These are phyloP conservation scores for Elsinoe fawcettii DNA, from an alignment of 2,329 filamentous ascomycete genomes.

Conservation along the genomic window DNA sequence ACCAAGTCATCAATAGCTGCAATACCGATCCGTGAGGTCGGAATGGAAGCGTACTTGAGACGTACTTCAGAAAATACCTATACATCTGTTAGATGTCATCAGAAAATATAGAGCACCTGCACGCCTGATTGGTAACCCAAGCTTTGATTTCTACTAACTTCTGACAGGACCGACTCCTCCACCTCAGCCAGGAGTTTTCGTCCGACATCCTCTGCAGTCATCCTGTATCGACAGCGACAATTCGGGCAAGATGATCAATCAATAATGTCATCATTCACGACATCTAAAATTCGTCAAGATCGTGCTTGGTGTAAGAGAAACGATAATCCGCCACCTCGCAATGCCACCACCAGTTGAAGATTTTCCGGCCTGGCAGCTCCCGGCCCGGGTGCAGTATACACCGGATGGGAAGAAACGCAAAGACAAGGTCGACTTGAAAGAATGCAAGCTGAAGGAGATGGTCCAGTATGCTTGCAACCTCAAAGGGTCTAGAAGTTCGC, in stretches of 20 bases:
- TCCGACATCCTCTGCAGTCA: slow-evolving; percentile 43
- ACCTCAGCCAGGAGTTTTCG: slow-evolving; percentile 46
- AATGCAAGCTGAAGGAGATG: slow-evolving; percentile 52
- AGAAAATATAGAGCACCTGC: not conserved
- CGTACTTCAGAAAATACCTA: not conserved
- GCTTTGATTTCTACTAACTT: slow-evolving; percentile 38
- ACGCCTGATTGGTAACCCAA: slow-evolving; percentile 22
- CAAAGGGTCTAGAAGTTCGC: slow-evolving; percentile 35
- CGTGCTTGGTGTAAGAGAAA: not conserved
- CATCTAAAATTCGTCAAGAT: not conserved
- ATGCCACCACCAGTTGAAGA: slow-evolving; percentile 52
- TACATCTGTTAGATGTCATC: not conserved
- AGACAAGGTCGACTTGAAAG: slow-evolving; percentile 41
- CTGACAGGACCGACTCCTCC: slow-evolving; percentile 41
- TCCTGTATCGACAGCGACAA: slow-evolving; percentile 16
- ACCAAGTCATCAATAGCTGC: not conserved
- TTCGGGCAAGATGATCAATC: not conserved
- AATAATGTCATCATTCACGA: not conserved
- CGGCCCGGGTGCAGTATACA: slow-evolving; percentile 44
- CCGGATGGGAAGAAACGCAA: slow-evolving; percentile 47
- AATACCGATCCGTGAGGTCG: slow-evolving; percentile 18
- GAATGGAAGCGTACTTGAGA: slow-evolving; percentile 26
- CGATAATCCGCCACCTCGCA: slow-evolving; percentile 2
- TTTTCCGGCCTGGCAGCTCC: slow-evolving; percentile 47
- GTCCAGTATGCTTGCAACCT: slow-evolving; percentile 57